Percentiles rank a stretch among this genome's conserved stretches.
Evolutionary conservation across 1,284 basidiomycete species (phyloP).

Genomic region (Moniliophthora roreri): DNA sequence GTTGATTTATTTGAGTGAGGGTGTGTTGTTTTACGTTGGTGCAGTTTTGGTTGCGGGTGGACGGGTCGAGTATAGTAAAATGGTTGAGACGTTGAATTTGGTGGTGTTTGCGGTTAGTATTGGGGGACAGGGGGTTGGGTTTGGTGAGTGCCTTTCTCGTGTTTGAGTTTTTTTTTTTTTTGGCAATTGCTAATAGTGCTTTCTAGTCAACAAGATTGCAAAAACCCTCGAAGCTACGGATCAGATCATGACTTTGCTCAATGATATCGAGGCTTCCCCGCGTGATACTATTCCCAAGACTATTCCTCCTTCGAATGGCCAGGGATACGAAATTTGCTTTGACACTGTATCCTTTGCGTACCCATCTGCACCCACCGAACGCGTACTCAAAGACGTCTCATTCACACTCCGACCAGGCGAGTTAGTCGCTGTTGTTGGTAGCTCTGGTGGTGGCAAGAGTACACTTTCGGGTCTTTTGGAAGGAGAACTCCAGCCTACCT

Average conservation of each 20-base stretch:
- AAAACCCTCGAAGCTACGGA: conserved; percentile 79
- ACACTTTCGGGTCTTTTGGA: conserved; percentile 84
- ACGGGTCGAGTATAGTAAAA: conserved; percentile 82
- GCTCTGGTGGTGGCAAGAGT: conserved; percentile 89
- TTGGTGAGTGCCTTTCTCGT: conserved; percentile 58
- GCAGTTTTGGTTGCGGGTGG: conserved; percentile 80
- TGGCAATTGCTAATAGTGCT: conserved; percentile 27
- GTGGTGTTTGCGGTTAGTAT: conserved; percentile 94
- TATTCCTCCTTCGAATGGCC: conserved; percentile 47
- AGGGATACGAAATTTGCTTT: conserved; percentile 63
- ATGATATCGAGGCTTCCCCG: conserved; percentile 60
- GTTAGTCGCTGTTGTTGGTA: conserved; percentile 85
- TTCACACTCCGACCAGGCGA: conserved; percentile 71
- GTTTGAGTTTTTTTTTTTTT: conserved; percentile 13
- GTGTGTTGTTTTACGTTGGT: conserved; percentile 88
- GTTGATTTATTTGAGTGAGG: conserved; percentile 87
- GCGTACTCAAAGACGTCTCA: conserved; percentile 67
- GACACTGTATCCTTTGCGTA: conserved; percentile 79
- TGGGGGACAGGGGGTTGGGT: conserved; percentile 85
- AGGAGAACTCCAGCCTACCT: conserved; percentile 78
- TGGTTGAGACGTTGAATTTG: conserved; percentile 89
- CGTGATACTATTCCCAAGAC: conserved; percentile 72
- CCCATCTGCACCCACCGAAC: conserved; percentile 73
- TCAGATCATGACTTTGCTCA: conserved; percentile 59
- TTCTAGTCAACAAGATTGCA: conserved; percentile 49